Evolutionary conservation across 2,329 filamentous ascomycete genomes (phyloP).

Genomic region (Beauveria pseudobassiana): DNA sequence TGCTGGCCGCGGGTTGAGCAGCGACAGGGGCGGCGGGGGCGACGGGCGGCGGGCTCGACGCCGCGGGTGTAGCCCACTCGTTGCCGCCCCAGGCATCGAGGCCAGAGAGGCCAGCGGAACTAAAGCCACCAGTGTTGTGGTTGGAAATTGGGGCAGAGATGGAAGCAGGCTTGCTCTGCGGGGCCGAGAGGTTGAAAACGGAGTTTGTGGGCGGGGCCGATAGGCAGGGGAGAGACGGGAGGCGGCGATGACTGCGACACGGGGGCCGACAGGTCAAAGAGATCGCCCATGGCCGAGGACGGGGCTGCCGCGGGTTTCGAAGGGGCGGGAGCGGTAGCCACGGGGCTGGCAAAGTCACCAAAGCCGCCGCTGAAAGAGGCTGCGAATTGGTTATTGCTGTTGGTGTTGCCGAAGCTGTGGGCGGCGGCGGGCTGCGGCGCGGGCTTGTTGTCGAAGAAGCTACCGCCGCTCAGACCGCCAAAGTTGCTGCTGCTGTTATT

Average conservation of each 20-base stretch:
- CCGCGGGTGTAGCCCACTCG: slow-evolving; percentile 67
- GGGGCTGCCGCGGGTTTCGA: slow-evolving; percentile 36
- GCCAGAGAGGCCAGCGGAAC: slow-evolving; percentile 32
- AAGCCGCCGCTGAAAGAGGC: slow-evolving; percentile 46
- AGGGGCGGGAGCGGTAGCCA: slow-evolving; percentile 31
- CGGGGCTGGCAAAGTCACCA: slow-evolving; percentile 59
- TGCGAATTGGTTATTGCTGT: not conserved
- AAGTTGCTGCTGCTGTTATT: slow-evolving; percentile 41
- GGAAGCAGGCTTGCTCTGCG: slow-evolving; percentile 35
- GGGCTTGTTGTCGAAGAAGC: slow-evolving; percentile 76
- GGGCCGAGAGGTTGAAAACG: slow-evolving; percentile 72
- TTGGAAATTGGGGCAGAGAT: slow-evolving; percentile 30
- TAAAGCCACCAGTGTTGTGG: slow-evolving; percentile 25
- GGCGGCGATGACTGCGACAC: slow-evolving; percentile 38
- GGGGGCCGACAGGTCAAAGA: slow-evolving; percentile 68
- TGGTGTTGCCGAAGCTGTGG: not conserved
- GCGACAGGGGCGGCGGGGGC: slow-evolving; percentile 22
- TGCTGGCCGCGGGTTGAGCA: slow-evolving; percentile 13
- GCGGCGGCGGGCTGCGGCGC: slow-evolving; percentile 23
- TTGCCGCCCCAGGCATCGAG: slow-evolving; percentile 81
- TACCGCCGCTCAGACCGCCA: slow-evolving; percentile 57
- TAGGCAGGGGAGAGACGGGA: slow-evolving; percentile 32
- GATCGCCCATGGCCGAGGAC: slow-evolving; percentile 61
- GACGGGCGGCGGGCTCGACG: slow-evolving; percentile 44
- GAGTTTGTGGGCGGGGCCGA: slow-evolving; percentile 43